Evolutionary conservation across 1,284 basidiomycete genomes (phyloP).

Genomic region (Retiboletus fuscus): DNA sequence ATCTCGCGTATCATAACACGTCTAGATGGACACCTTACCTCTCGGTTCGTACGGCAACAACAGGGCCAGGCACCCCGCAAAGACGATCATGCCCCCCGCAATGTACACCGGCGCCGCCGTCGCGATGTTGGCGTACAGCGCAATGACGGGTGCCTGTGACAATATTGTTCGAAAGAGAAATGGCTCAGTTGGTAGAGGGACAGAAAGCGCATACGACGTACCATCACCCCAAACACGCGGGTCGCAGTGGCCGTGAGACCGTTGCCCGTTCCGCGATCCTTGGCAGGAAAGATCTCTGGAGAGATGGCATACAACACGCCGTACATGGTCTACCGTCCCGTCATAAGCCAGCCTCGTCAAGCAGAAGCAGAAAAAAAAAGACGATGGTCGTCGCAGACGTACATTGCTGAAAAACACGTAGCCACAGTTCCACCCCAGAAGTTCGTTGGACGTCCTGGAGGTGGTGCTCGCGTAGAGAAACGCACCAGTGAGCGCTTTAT

Average conservation of each 20-base stretch:
- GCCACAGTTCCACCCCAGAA: slow-evolving; percentile 81
- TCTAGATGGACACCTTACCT: slow-evolving; percentile 73
- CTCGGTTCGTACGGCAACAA: slow-evolving; percentile 81
- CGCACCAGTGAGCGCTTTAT: slow-evolving; percentile 69
- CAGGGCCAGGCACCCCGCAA: slow-evolving; percentile 73
- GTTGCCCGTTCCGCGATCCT: slow-evolving; percentile 79
- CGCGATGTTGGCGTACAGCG: slow-evolving; percentile 72
- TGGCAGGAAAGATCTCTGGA: slow-evolving; percentile 78
- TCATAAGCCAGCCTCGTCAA: neutral
- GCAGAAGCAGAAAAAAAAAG: neutral
- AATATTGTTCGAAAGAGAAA: neutral
- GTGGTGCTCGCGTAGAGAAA: slow-evolving; percentile 79
- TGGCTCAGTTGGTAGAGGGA: neutral
- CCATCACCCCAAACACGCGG: slow-evolving; percentile 74
- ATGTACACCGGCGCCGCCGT: slow-evolving; percentile 83
- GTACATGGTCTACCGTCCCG: slow-evolving; percentile 68
- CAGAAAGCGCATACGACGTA: slow-evolving; percentile 38
- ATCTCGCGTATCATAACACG: neutral
- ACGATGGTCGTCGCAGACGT: slow-evolving; percentile 26
- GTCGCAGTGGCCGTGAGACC: slow-evolving; percentile 71
- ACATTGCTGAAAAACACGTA: slow-evolving; percentile 72
- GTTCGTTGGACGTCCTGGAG: slow-evolving; percentile 67
- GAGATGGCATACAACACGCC: slow-evolving; percentile 76
- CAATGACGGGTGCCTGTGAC: slow-evolving; percentile 75
- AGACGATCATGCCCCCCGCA: slow-evolving; percentile 76